phyloP scores from a whole-genome alignment of 345 rosid genomes.

The Excoecaria cochinchinensis region DNA sequence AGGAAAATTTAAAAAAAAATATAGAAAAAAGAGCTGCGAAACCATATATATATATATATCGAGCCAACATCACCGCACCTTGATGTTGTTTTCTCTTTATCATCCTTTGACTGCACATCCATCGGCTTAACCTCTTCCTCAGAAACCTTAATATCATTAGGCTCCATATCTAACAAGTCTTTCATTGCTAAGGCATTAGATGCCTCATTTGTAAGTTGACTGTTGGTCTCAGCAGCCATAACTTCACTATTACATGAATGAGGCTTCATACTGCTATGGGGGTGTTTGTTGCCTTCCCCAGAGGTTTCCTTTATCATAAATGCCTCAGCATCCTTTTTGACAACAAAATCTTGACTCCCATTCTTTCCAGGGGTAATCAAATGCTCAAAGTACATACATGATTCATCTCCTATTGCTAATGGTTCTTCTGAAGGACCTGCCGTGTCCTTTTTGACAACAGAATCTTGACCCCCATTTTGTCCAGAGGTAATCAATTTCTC shows the following conservation, averaged over 20 bases:
- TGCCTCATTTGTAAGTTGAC: slow-evolving; percentile 18
- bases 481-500: slow-evolving; percentile 15
- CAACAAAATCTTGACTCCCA: slow-evolving; percentile 26
- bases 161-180: slow-evolving; percentile 22
- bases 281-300: slow-evolving; percentile 16
- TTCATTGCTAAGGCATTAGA: slow-evolving; percentile 12
- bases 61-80: slow-evolving; percentile 48
- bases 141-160: slow-evolving; percentile 18
- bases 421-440: too few species aligned
- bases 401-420: too few species aligned
- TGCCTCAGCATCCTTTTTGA: slow-evolving; percentile 10
- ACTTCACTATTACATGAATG: slow-evolving; percentile 20
- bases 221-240: slow-evolving; percentile 23
- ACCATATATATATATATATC: not conserved
- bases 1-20: slow-evolving; percentile 17
- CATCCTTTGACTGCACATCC: slow-evolving; percentile 29
- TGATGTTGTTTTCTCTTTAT: slow-evolving; percentile 29
- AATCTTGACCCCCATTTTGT: slow-evolving; percentile 28
- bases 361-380: slow-evolving; percentile 17
- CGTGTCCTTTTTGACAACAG: slow-evolving; percentile 4
- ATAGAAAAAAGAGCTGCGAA: too few species aligned
- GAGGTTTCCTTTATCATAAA: slow-evolving; percentile 13
- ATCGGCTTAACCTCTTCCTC: slow-evolving; percentile 30
- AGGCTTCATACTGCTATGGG: slow-evolving; percentile 9
- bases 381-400: not conserved